Base-by-base conservation (phyloP, 2,329 filamentous ascomycete species). In the Amesomyces nigricolor region DNA sequence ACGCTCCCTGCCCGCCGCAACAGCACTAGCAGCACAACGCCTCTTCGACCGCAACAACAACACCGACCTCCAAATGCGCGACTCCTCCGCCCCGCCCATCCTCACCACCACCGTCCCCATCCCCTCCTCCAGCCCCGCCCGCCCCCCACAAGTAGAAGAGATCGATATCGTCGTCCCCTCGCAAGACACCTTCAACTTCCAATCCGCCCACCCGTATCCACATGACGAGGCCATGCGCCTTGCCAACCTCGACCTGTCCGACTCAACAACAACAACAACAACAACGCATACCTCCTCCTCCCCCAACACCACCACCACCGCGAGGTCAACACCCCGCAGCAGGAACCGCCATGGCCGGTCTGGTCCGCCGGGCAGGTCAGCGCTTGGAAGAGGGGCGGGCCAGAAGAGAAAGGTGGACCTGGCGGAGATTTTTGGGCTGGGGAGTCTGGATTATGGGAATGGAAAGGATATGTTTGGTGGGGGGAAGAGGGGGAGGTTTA, bases 371-470 rank as follows among this genome's bases (percentile, higher is more conserved):
- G 22, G 22, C 22, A 26, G 22, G 22, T 5, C 22, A 26, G 22
- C 65, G 7, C 71, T 88, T 8, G 83, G 83, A 4, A 78, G 79
- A 56, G 83, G 82, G 6, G 81, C 86, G 8, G 88, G 88, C 1
- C 78, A 83, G 62, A 92, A 92, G 70, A 79, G 88, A 42, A 81
- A 87, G 64, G 78, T 89, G 62, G 86, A 88, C 63, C 80, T 88
- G 64, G 81, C 83, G 22, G 88, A 91, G 65, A 84, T 90, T 52
- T 91, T 91, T 66, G 87, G 89, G 65, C 73, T 88, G 7, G 81
- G 82, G 51, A 83, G 81, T 60, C 68, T 87, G 49, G 78, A 78
- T 32, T 76, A 80, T 57, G 80, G 80, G 43, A 62, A 65, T 56
- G 66, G 64, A 53, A 86, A 86, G 65, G 86, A 89, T 58, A 68